Evolutionary conservation across 192 early-diverging fungal genomes (phyloP).

Genomic region (Backusella mclennaniae): DNA sequence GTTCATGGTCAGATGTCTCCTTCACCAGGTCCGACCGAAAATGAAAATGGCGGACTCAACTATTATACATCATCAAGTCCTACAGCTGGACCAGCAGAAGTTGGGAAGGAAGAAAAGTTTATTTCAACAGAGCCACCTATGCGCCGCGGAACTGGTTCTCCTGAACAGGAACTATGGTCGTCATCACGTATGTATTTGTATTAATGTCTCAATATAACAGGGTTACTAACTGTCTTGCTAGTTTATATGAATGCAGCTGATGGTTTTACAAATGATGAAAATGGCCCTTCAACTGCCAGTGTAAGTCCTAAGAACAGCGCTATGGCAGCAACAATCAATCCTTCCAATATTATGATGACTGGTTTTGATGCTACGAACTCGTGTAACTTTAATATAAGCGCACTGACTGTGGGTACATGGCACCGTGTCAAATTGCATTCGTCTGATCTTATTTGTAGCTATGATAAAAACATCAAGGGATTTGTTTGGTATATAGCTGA

Average conservation of each 20-base stretch:
- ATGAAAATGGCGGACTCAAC: not conserved
- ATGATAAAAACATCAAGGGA: slow-evolving; percentile 38
- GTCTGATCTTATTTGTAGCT: slow-evolving; percentile 52
- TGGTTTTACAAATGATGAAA: not conserved
- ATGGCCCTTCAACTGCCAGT: not conserved
- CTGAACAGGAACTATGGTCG: not conserved
- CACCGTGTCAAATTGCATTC: slow-evolving; percentile 49
- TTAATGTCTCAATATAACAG: not conserved
- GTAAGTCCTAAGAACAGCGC: not conserved
- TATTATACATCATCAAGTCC: not conserved
- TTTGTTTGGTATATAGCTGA: slow-evolving; percentile 62
- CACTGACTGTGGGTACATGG: slow-evolving; percentile 60
- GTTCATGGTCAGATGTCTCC: slow-evolving; percentile 1
- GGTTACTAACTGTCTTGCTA: not conserved
- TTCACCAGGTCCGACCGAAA: not conserved
- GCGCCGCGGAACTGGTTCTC: not conserved
- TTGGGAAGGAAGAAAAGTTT: not conserved
- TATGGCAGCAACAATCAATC: not conserved
- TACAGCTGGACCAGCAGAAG: not conserved
- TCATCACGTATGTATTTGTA: not conserved
- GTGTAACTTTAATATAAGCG: slow-evolving; percentile 36
- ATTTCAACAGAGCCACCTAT: not conserved
- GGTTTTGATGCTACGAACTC: not conserved
- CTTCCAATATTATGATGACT: not conserved
- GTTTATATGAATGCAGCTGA: not conserved